Evolutionary conservation across 31 red algal species (phyloP).

Genomic region (Odonthalia washingtoniensis): DNA sequence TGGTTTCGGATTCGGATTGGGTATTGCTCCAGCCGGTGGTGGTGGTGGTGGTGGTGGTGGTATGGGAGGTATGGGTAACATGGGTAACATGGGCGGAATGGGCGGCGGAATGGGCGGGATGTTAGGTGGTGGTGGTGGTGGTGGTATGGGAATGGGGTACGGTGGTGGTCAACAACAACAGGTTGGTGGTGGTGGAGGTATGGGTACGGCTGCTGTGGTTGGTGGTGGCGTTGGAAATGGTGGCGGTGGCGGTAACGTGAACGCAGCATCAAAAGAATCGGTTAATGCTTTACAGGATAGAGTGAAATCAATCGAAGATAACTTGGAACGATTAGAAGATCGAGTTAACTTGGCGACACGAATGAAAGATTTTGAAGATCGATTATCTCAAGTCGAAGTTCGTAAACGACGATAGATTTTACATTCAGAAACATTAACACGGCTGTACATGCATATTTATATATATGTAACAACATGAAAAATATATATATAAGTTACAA

Average conservation of each 20-base stretch:
- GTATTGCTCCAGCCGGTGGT: conserved; percentile 81
- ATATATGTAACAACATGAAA: background rate
- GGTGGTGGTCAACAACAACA: conserved; percentile 3
- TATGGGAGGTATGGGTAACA: conserved; percentile 61
- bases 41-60: conserved; percentile 55
- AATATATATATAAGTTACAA: background rate
- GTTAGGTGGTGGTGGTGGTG: conserved; percentile 23
- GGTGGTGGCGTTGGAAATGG: conserved; percentile 3
- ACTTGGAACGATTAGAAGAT: conserved; percentile 72
- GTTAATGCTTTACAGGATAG: conserved; percentile 65
- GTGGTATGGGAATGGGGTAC: conserved; percentile 13
- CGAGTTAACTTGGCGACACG: conserved; percentile 60
- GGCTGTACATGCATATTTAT: background rate
- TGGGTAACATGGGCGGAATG: conserved; percentile 63
- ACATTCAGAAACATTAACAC: background rate
- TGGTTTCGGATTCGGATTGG: conserved; percentile 97
- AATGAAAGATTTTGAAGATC: conserved; percentile 80
- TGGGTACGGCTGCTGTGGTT: background rate
- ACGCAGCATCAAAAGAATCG: conserved; percentile 17
- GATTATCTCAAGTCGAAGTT: conserved; percentile 61
- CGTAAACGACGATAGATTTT: conserved; percentile 44
- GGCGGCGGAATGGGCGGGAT: conserved; percentile 38
- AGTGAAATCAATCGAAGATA: conserved; percentile 65
- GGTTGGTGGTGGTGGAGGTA: background rate
- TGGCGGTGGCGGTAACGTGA: background rate